phyloP scores from a whole-genome alignment of 306 rosid genomes.

The Rosa multiflora region DNA sequence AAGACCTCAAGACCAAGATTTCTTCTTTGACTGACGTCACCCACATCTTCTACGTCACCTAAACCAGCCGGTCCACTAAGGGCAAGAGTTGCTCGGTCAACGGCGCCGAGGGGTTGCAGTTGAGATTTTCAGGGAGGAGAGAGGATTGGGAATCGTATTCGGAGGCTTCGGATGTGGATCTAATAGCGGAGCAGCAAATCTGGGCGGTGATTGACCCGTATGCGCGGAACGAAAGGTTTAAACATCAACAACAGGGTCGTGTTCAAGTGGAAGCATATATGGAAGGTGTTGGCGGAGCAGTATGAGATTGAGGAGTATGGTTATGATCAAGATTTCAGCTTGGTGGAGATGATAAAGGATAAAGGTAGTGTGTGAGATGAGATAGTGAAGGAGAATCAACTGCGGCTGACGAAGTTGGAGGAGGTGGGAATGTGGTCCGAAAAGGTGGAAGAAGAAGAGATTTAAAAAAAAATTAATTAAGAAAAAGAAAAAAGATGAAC shows the following conservation, averaged over 20 bases:
- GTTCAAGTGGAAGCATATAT: constrained; percentile 65
- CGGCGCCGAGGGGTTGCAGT: constrained; percentile 48
- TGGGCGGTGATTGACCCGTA: constrained; percentile 75
- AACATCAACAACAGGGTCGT: constrained; percentile 57
- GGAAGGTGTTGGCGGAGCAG: constrained; percentile 71
- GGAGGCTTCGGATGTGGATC: constrained; percentile 33
- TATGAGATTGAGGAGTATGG: constrained; percentile 64
- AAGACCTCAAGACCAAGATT: constrained; percentile 51
- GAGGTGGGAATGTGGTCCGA: constrained; percentile 45
- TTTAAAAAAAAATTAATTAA: too few relatives aligned
- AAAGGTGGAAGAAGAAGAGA: too few relatives aligned
- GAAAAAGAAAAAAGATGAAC: too few relatives aligned
- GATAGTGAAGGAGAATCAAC: constrained; percentile 41
- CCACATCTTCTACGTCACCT: constrained; percentile 59
- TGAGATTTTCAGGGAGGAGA: constrained; percentile 52
- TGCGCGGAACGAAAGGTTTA: constrained; percentile 57
- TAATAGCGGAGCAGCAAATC: constrained; percentile 59
- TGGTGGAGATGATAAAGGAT: constrained; percentile 53
- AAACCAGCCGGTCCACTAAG: constrained; percentile 48
- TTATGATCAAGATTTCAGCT: constrained; percentile 36
- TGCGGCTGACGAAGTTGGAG: constrained; percentile 39
- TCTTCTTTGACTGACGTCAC: constrained; percentile 57
- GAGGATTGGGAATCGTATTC: constrained; percentile 49
- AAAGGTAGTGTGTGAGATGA: constrained; percentile 56
- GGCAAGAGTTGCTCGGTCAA: constrained; percentile 50